Base-by-base conservation (phyloP, 129 eudicot genomes). In the Helichrysum umbraculigerum region DNA sequence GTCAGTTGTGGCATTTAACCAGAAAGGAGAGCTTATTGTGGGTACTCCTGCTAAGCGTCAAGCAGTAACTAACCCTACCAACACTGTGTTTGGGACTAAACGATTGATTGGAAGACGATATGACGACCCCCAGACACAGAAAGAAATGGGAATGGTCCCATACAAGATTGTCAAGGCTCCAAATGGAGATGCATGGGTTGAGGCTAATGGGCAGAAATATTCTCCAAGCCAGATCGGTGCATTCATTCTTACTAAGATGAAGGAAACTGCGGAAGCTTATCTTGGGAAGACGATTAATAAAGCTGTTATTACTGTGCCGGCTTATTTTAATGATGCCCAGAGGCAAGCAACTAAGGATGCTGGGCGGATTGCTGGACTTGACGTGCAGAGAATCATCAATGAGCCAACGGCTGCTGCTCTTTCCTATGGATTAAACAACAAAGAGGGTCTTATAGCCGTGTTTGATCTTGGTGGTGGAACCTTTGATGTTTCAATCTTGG, bases 391-490 rank as follows among this genome's bases (percentile, higher is more conserved):
- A 63, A 91, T 91, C 14, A 91, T 91, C 17, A 91, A 91, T 73
- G 97, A 91, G 75, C 97, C 97, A 6, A 91, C 97, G 3, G 97
- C 97, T 62, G 97, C 97, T 59, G 97, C 97, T 6, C 97, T 91
- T 59, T 91, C 97, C 0, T 91, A 91, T 81, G 97, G 97, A 25
- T 19, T 85, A 72, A 91, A 84, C 81, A 91, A 88, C 82, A 91
- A 91, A 78, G 97, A 91, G 77, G 97, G 97, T 66, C 87, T 91
- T 7, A 84, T 91, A 71, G 97, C 97, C 62, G 97, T 91, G 33
- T 91, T 91, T 80, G 97, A 91, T 74, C 96, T 91, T 85, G 97
- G 97, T 41, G 97, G 97, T 87, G 97, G 97, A 33, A 91, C 97
- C 19, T 91, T 91, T 68, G 97, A 91, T 87, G 88, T 89, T 58